phyloP scores from a whole-genome alignment of 2,329 filamentous ascomycete genomes.

The Coleophoma cylindrospora region DNA sequence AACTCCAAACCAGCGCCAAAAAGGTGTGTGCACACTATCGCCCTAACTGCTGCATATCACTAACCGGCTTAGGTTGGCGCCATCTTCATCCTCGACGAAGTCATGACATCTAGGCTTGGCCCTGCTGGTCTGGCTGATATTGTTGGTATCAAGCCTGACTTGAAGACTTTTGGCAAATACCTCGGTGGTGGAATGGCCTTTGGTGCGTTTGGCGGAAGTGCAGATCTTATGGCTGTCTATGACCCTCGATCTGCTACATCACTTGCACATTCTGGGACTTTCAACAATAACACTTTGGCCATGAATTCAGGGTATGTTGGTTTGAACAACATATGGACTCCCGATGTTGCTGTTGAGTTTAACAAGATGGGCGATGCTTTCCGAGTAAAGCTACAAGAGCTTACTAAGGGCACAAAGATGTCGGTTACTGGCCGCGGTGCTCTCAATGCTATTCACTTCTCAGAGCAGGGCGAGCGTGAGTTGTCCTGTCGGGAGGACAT shows the following conservation, averaged over 20 bases:
- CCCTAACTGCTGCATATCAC: background rate
- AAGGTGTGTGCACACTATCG: background rate
- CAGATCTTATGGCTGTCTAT: constrained; percentile 51
- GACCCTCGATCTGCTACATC: constrained; percentile 36
- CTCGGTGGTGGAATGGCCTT: constrained; percentile 61
- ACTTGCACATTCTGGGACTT: constrained; percentile 55
- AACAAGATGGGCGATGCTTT: constrained; percentile 1
- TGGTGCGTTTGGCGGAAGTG: constrained; percentile 58
- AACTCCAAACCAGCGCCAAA: constrained; percentile 4
- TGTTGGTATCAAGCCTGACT: constrained; percentile 45
- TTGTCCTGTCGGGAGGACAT: constrained; percentile 2
- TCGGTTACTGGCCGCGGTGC: constrained; percentile 2
- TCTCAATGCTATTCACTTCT: constrained; percentile 4
- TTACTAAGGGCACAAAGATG: constrained; percentile 5
- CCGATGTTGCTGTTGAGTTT: constrained; percentile 2
- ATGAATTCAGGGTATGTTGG: constrained; percentile 30
- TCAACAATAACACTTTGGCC: constrained; percentile 62
- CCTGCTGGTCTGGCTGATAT: constrained; percentile 40
- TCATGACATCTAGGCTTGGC: constrained; percentile 59
- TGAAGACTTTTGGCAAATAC: constrained; percentile 61
- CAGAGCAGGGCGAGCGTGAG: background rate
- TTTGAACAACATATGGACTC: constrained; percentile 2
- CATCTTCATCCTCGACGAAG: constrained; percentile 66
- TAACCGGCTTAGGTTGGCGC: constrained; percentile 30
- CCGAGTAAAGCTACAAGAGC: background rate